Evolutionary conservation across 192 early-diverging fungal species (phyloP), one percentile per base, ranked within the genome.

Genomic region (Gaertneriomyces sp.): DNA sequence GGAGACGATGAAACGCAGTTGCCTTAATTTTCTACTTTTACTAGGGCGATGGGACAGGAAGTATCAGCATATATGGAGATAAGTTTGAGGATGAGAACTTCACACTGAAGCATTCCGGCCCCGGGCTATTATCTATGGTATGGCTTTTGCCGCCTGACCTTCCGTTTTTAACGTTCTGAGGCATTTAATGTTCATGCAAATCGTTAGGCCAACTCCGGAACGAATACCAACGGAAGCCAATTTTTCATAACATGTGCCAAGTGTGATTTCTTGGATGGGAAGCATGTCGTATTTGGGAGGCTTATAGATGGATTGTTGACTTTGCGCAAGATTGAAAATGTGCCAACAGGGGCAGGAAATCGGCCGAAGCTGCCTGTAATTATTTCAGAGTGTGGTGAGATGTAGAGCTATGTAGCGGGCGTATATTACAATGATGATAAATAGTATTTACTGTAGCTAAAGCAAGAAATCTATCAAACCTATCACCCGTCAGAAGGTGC

Each of bases 231-330:
- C 58, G 93, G 93, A 59, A 93, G 14, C 42, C 68, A 92, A 80
- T 96, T 96, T 70, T 96, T 96, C 58, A 91, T 96, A 40, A 96
- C 93, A 2, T 92, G 90, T 62, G 88, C 85, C 20, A 90, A 90
- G 61, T 87, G 86, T 60, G 90, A 92, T 41, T 96, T 88, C 65
- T 73, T 96, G 74, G 92, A 95, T 61, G 87, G 85, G 20, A 93
- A 93, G 74, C 92, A 95, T 66, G 91, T 93, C 47, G 90, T 92
- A 3, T 93, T 93, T 83, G 90, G 93, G 16, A 80, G 85, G 17
- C 73, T 96, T 5, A 77, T 91, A 44, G 93, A 96, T 70, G 92
- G 92, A 16, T 76, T 96, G 16, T 74, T 96, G 65, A 93, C 91
- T 0, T 68, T 96, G n/a, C 78, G 93, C 42, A 94, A 94, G 76